phyloP scores from a whole-genome alignment of 352 stramenopile species.

The Phytophthora cactorum region DNA sequence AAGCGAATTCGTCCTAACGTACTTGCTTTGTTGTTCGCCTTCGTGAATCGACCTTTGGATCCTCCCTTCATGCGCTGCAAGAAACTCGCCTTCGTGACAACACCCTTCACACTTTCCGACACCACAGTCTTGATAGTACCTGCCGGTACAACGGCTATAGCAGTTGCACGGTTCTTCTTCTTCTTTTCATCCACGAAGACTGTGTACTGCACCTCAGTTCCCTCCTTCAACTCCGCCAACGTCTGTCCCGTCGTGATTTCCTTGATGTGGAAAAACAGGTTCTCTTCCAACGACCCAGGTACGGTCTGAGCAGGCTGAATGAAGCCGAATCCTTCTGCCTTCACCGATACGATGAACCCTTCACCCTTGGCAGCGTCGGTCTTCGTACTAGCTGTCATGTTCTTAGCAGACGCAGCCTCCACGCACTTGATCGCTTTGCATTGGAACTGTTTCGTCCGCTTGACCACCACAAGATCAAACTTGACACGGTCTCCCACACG shows the following conservation, averaged over 20 bases:
- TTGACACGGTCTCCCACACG: slow-evolving; percentile 66
- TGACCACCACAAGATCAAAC: slow-evolving; percentile 62
- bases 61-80: slow-evolving; percentile 54
- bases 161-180: slow-evolving; percentile 66
- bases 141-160: slow-evolving; percentile 54
- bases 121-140: slow-evolving; percentile 68
- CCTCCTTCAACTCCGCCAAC: slow-evolving; percentile 65
- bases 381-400: slow-evolving; percentile 22
- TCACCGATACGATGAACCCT: slow-evolving; percentile 71
- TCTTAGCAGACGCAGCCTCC: slow-evolving; percentile 30
- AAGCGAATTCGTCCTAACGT: slow-evolving; percentile 65
- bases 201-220: slow-evolving; percentile 73
- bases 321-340: slow-evolving; percentile 79
- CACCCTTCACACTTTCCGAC: slow-evolving; percentile 41
- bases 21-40: slow-evolving; percentile 50
- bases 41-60: slow-evolving; percentile 40
- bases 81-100: slow-evolving; percentile 72
- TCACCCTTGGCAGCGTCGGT: slow-evolving; percentile 39
- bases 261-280: slow-evolving; percentile 86
- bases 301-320: slow-evolving; percentile 60
- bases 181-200: slow-evolving; percentile 74
- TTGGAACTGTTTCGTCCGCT: slow-evolving; percentile 74
- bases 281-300: slow-evolving; percentile 48
- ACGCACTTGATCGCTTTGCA: slow-evolving; percentile 60
- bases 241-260: slow-evolving; percentile 64